Evolutionary conservation across 805 yeast genomes (phyloP).

Genomic region (Lachancea mirantina): DNA sequence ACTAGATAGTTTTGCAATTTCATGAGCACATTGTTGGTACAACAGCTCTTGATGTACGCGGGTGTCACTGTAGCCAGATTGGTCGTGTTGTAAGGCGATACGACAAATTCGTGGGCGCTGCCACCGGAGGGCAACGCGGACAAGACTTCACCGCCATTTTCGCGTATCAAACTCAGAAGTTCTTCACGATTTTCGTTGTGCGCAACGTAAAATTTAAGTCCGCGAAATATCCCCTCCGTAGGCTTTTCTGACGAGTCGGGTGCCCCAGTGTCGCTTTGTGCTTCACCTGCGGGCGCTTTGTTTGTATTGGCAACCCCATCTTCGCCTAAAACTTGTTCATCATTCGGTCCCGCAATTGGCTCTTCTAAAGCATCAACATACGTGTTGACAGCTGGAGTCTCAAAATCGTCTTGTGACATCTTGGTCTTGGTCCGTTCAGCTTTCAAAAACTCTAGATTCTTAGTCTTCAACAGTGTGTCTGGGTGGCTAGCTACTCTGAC

Average conservation of each 20-base stretch:
- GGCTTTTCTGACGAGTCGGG: not conserved
- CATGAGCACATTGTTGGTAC: constrained; percentile 16
- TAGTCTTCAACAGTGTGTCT: constrained; percentile 3
- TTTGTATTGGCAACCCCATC: too few relatives aligned
- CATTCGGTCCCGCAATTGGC: not conserved
- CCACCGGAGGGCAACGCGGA: constrained; percentile 15
- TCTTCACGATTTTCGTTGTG: constrained; percentile 6
- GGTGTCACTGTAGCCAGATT: constrained; percentile 27
- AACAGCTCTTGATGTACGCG: constrained; percentile 25
- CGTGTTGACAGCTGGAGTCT: constrained; percentile 21
- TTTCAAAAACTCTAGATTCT: not conserved
- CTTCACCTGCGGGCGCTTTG: not conserved
- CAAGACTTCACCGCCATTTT: constrained; percentile 23
- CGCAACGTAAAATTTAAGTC: constrained; percentile 5
- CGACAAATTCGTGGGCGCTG: constrained; percentile 18
- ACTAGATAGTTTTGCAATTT: constrained; percentile 22
- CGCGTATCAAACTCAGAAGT: constrained; percentile 14
- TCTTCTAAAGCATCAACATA: constrained; percentile 17
- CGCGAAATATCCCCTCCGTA: constrained; percentile 5
- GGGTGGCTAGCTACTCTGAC: too few relatives aligned
- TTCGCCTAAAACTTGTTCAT: too few relatives aligned
- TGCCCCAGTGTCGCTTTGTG: not conserved
- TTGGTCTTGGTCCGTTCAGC: not conserved
- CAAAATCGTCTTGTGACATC: constrained; percentile 20
- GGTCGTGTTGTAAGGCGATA: constrained; percentile 27